Percentiles rank a stretch among this genome's conserved stretches.
phyloP scores from a whole-genome alignment of 1,284 basidiomycete genomes.

The Ceratobasidium papillatum region DNA sequence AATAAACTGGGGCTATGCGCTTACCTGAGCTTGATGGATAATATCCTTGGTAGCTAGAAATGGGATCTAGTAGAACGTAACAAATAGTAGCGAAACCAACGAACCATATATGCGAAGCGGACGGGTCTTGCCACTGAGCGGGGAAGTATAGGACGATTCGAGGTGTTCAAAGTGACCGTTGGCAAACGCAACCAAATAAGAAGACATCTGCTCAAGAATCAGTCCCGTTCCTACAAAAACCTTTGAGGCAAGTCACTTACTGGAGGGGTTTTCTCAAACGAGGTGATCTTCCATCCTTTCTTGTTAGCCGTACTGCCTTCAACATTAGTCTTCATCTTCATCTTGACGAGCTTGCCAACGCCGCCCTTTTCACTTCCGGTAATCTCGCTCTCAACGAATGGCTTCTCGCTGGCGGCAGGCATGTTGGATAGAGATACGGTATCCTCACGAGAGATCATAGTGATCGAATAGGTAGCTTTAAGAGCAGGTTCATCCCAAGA shows the following conservation, averaged over 20 bases:
- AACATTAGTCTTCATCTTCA: conserved; percentile 47
- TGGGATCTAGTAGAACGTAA: conserved; percentile 19
- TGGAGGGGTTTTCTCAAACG: conserved; percentile 77
- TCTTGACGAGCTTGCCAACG: conserved; percentile 49
- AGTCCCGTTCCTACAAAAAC: background rate
- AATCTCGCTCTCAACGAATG: conserved; percentile 53
- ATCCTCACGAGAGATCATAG: conserved; percentile 82
- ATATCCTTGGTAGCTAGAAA: conserved; percentile 80
- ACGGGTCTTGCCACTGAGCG: conserved; percentile 81
- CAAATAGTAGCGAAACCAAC: conserved; percentile 44
- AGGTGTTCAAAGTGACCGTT: conserved; percentile 84
- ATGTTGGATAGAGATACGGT: conserved; percentile 89
- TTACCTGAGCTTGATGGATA: conserved; percentile 73
- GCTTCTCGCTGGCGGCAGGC: conserved; percentile 69
- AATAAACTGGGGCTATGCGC: background rate
- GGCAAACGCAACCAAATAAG: conserved; percentile 91
- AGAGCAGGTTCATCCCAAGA: conserved; percentile 94
- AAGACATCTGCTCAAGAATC: conserved; percentile 67
- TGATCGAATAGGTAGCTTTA: conserved; percentile 84
- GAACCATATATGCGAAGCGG: conserved; percentile 86
- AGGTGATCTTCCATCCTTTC: conserved; percentile 77
- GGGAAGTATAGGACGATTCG: conserved; percentile 81
- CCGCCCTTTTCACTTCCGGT: conserved; percentile 45
- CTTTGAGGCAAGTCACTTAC: conserved; percentile 46
- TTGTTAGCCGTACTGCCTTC: conserved; percentile 49